Evolutionary conservation across 106 monocot species (phyloP).

Genomic region (Narthecium ossifragum): DNA sequence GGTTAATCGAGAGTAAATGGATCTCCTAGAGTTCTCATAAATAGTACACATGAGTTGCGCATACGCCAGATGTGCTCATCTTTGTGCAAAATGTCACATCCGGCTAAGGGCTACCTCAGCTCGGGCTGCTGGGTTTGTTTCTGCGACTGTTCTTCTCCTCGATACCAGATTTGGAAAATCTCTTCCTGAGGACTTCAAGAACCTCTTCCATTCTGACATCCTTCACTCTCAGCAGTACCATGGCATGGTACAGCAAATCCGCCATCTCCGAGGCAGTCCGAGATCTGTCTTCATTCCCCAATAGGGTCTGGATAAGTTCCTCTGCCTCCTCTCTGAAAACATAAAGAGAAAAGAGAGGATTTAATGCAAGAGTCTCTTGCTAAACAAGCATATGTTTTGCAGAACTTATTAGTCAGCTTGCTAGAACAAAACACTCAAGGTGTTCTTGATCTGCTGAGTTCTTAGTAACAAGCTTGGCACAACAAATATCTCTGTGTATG

Average conservation of each 20-base stretch:
- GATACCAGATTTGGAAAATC: conserved; percentile 78
- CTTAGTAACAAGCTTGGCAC: too few species aligned
- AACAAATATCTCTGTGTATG: too few species aligned
- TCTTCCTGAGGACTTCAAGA: conserved; percentile 53
- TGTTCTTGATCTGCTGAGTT: too few species aligned
- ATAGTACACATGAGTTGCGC: too few species aligned
- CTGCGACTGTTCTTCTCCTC: conserved; percentile 71
- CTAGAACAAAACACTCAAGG: too few species aligned
- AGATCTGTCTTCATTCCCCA: conserved; percentile 54
- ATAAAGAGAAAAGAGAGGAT: not conserved
- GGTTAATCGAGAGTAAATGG: too few species aligned
- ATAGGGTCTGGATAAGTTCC: conserved; percentile 67
- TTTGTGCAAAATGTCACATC: too few species aligned
- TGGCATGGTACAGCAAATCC: conserved; percentile 84
- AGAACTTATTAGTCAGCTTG: too few species aligned
- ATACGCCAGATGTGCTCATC: too few species aligned
- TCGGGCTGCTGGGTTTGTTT: not conserved
- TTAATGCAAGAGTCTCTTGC: not conserved
- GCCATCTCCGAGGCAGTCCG: conserved; percentile 77
- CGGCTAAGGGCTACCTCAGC: conserved; percentile 1
- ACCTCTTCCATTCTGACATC: conserved; percentile 74
- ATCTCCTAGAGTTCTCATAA: too few species aligned
- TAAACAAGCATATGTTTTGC: not conserved
- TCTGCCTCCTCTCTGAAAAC: conserved; percentile 73
- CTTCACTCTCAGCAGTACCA: conserved; percentile 71